Conservation (phyloP, 208 protist genomes). For the Leishmania braziliensis region DNA sequence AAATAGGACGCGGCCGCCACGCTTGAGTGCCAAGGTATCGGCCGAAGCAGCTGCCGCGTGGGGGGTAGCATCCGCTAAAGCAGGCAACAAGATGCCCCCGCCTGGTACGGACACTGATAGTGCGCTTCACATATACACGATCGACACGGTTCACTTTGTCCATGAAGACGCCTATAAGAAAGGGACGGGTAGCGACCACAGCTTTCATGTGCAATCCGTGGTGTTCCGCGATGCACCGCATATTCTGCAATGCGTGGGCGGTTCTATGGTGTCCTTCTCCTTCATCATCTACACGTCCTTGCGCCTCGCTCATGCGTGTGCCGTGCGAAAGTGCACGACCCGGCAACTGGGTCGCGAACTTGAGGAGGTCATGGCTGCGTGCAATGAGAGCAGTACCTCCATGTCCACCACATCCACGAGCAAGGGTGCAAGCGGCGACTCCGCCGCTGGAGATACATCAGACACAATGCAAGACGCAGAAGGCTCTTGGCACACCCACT, state of each 20-base stretch:
- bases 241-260: conserved; percentile 73
- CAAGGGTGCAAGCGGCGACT: neutral
- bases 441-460: neutral
- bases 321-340: neutral
- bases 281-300: conserved; percentile 47
- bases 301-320: conserved; percentile 19
- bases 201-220: conserved; percentile 82
- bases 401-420: neutral
- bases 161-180: conserved; percentile 53
- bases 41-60: neutral
- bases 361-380: neutral
- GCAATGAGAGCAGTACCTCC: neutral
- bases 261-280: conserved; percentile 77
- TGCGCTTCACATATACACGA: conserved; percentile 7
- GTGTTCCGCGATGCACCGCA: conserved; percentile 47
- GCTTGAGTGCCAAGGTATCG: neutral
- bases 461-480: neutral
- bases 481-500: no score
- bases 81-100: no score
- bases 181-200: conserved; percentile 31
- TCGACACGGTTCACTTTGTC: conserved; percentile 83
- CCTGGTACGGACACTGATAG: neutral
- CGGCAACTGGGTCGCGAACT: neutral
- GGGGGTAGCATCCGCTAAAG: neutral
- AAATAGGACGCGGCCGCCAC: neutral